A percentile compares a stretch with the other conserved stretches of the same genome.
phyloP scores from a whole-genome alignment of 441 rosid genomes.

The Flueggea neowawraea region DNA sequence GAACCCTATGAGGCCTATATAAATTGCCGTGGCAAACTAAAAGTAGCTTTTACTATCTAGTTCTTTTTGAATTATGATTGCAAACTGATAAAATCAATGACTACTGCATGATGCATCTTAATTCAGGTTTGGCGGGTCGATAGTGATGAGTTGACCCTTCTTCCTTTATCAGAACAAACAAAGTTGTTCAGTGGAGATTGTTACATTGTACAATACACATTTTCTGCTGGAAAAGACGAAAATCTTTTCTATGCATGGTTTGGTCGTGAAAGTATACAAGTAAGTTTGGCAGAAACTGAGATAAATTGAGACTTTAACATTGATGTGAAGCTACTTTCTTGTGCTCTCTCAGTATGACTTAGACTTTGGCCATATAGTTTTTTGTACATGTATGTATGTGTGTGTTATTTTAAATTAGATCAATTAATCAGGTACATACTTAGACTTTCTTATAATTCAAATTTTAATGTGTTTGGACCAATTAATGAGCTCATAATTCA shows the following conservation, averaged over 20 bases:
- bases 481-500: background rate
- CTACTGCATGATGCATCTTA: slow-evolving; percentile 8
- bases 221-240: slow-evolving; percentile 66
- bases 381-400: too few species aligned
- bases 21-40: slow-evolving; percentile 70
- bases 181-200: slow-evolving; percentile 89
- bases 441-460: too few species aligned
- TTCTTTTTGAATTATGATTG: slow-evolving; percentile 6
- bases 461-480: background rate
- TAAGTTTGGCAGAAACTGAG: slow-evolving; percentile 15
- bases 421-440: too few species aligned
- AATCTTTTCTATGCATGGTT: slow-evolving; percentile 75
- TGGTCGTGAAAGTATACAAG: slow-evolving; percentile 66
- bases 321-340: too few species aligned
- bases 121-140: slow-evolving; percentile 79
- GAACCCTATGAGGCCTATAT: slow-evolving; percentile 57
- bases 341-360: too few species aligned
- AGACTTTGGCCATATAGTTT: too few species aligned
- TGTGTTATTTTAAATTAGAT: too few species aligned
- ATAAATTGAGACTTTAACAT: too few species aligned
- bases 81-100: slow-evolving; percentile 11
- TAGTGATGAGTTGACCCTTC: slow-evolving; percentile 46
- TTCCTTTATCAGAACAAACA: slow-evolving; percentile 61
- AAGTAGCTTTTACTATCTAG: slow-evolving; percentile 32
- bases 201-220: slow-evolving; percentile 78